These are phyloP conservation scores for Dendrostoma leiphaemia DNA, from an alignment of 2,329 filamentous ascomycete species.

Conservation along the genomic window DNA sequence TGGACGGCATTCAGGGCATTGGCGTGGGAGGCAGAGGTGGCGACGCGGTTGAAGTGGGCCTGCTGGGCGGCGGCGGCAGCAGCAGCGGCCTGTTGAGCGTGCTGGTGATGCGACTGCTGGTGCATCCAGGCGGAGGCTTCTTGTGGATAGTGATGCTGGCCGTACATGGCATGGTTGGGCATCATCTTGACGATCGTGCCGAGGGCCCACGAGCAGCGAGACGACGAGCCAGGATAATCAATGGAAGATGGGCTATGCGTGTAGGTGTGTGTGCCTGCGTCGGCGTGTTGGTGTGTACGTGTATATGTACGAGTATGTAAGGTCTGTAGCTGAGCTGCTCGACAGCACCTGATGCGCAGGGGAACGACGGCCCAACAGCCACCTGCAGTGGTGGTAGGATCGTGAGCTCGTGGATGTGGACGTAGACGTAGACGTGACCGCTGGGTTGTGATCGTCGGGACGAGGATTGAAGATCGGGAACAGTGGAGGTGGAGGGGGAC, in stretches of 20 bases:
- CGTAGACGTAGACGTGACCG: too few species aligned
- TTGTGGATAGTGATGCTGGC: slow-evolving; percentile 64
- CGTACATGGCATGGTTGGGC: slow-evolving; percentile 63
- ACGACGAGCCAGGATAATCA: slow-evolving; percentile 16
- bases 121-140: slow-evolving; percentile 66
- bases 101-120: slow-evolving; percentile 59
- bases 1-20: slow-evolving; percentile 46
- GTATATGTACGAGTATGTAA: too few species aligned
- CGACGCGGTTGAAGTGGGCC: slow-evolving; percentile 72
- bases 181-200: slow-evolving; percentile 48
- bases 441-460: background rate
- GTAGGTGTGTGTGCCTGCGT: too few species aligned
- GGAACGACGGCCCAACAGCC: too few species aligned
- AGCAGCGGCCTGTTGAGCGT: slow-evolving; percentile 53
- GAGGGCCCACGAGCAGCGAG: slow-evolving; percentile 16
- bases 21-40: slow-evolving; percentile 59
- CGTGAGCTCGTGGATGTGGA: too few species aligned
- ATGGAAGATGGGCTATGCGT: too few species aligned
- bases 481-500: too few species aligned
- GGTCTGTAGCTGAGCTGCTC: too few species aligned
- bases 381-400: too few species aligned
- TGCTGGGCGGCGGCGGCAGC: slow-evolving; percentile 53
- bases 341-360: too few species aligned
- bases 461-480: background rate
- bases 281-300: too few species aligned